Conservation (phyloP, 176 grass and related monocot species). For the Rhynchospora breviuscula region DNA sequence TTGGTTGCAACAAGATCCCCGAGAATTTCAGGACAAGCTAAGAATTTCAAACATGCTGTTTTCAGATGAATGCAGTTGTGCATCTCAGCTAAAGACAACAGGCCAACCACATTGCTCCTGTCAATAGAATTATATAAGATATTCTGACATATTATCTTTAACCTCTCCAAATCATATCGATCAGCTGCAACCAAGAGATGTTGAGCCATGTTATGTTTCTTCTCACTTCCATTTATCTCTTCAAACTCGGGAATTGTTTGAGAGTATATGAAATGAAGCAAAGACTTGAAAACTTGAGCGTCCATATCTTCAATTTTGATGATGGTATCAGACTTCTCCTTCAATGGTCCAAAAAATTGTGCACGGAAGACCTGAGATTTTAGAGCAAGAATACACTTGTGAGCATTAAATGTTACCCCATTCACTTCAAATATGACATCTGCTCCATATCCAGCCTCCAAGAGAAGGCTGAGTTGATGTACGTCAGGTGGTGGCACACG, state of each 20-base stretch:
- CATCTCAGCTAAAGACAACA: not conserved
- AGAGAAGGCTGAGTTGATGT: conserved; percentile 8
- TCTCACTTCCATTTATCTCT: not conserved
- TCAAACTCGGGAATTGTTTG: conserved; percentile 8
- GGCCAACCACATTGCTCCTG: not conserved
- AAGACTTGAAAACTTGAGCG: conserved; percentile 17
- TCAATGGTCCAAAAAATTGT: conserved; percentile 17
- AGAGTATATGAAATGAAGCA: conserved; percentile 25
- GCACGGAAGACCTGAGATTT: not conserved
- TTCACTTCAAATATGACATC: conserved; percentile 21
- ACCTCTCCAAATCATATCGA: conserved; percentile 2
- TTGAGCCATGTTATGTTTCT: not conserved
- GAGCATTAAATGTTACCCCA: conserved; percentile 14
- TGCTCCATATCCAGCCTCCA: conserved; percentile 6
- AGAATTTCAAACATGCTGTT: too few relatives aligned
- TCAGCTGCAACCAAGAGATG: conserved; percentile 10
- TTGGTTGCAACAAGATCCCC: too few relatives aligned
- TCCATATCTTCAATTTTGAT: conserved; percentile 23
- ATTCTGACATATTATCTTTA: not conserved
- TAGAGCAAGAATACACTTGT: conserved; percentile 5
- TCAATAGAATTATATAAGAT: not conserved
- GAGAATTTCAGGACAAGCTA: too few relatives aligned
- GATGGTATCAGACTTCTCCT: not conserved
- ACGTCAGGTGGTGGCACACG: not conserved
- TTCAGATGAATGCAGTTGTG: not conserved